Percentiles rank a stretch among this genome's conserved stretches.
These are phyloP conservation scores for Salvia miltiorrhiza DNA, from an alignment of 257 asterid genomes.

Conservation along the genomic window DNA sequence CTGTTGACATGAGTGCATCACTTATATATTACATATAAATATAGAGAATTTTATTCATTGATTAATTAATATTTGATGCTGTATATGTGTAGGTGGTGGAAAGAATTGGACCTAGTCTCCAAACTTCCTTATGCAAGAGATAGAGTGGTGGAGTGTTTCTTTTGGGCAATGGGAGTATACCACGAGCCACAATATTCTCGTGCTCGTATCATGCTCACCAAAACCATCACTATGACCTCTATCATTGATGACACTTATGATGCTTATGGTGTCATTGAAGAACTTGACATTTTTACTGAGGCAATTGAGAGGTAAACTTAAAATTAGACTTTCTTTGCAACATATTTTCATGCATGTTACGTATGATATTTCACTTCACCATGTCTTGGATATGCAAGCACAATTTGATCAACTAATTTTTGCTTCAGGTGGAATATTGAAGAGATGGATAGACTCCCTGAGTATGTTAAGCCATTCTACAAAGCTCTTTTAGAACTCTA, in stretches of 20 bases:
- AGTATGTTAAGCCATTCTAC: conserved; percentile 4
- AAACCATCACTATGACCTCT: background rate
- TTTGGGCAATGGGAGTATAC: conserved; percentile 14
- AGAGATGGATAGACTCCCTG: conserved; percentile 11
- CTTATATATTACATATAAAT: background rate
- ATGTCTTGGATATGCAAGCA: too few relatives aligned
- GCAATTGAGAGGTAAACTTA: conserved; percentile 9
- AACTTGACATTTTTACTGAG: background rate
- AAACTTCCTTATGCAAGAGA: conserved; percentile 23
- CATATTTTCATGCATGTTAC: too few relatives aligned
- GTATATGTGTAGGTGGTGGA: conserved; percentile 21
- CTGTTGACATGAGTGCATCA: background rate
- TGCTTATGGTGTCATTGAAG: conserved; percentile 11
- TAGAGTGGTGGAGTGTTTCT: conserved; percentile 24
- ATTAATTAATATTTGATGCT: background rate
- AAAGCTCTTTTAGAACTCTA: conserved; percentile 6
- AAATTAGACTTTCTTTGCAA: too few relatives aligned
- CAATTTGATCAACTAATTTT: too few relatives aligned
- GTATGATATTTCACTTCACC: too few relatives aligned
- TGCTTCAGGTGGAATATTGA: conserved; percentile 26
- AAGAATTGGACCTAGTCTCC: conserved; percentile 8
- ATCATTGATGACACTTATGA: conserved; percentile 25
- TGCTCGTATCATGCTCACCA: conserved; percentile 11
- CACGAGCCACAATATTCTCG: conserved; percentile 13
- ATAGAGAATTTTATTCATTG: background rate